phyloP scores from a whole-genome alignment of 73 alveolate genomes.

The Urostyla sp. region DNA sequence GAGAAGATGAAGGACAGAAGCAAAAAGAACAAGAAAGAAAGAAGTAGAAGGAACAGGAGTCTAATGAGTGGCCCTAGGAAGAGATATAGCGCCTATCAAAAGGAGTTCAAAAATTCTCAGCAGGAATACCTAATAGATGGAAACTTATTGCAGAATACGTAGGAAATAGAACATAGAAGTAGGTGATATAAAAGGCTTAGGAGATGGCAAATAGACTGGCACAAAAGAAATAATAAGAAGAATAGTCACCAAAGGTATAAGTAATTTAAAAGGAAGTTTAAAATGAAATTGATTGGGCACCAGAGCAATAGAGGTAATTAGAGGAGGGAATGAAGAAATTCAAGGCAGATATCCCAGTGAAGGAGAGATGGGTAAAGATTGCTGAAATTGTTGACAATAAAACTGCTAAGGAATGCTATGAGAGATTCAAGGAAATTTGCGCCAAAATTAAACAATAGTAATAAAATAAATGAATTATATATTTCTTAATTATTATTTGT shows the following conservation, averaged over 20 bases:
- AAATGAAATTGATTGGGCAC: slow-evolving; percentile 75
- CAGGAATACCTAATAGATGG: slow-evolving; percentile 86
- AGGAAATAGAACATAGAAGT: slow-evolving; percentile 70
- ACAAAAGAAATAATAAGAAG: neutral
- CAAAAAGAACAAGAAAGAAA: slow-evolving; percentile 71
- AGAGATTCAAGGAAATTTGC: slow-evolving; percentile 74
- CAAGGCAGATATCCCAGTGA: slow-evolving; percentile 78
- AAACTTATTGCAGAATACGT: slow-evolving; percentile 76
- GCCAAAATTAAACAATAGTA: slow-evolving; percentile 57
- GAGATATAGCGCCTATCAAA: slow-evolving; percentile 75
- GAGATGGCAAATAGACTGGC: slow-evolving; percentile 60
- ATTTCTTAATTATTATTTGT: neutral
- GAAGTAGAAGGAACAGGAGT: slow-evolving; percentile 60
- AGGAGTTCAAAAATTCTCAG: slow-evolving; percentile 84
- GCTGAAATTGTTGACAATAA: slow-evolving; percentile 83
- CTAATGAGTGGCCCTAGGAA: slow-evolving; percentile 82
- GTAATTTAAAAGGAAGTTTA: slow-evolving; percentile 46
- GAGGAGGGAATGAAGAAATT: slow-evolving; percentile 85
- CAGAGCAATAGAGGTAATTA: slow-evolving; percentile 81
- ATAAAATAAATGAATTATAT: neutral
- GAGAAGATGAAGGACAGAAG: slow-evolving; percentile 56
- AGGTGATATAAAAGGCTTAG: slow-evolving; percentile 82
- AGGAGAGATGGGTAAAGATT: slow-evolving; percentile 84
- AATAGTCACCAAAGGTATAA: neutral
- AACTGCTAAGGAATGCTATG: slow-evolving; percentile 87